These are phyloP conservation scores for Krasilnikovozyma curviuscula DNA, from an alignment of 768 basidiomycete species.

Conservation along the genomic window DNA sequence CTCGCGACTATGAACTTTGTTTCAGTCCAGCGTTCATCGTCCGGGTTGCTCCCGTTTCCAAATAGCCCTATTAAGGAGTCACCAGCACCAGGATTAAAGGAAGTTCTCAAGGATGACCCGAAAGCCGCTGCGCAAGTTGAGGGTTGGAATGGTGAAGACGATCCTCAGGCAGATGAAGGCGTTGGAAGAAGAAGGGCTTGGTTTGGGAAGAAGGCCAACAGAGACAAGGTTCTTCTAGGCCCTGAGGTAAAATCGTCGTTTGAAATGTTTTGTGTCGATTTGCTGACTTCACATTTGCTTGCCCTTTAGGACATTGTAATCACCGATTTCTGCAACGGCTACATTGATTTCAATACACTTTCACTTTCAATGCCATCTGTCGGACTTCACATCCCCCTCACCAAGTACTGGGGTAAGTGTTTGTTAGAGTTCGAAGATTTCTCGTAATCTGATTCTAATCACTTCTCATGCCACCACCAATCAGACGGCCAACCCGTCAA, in stretches of 20 bases:
- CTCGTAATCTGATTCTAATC: not conserved
- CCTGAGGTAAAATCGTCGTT: too few relatives aligned
- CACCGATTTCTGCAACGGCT: conserved; percentile 8
- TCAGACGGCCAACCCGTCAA: not conserved
- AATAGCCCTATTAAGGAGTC: not conserved
- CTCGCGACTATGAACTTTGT: conserved; percentile 3
- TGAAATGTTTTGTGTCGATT: too few relatives aligned
- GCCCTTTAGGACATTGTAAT: not conserved
- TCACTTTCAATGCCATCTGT: conserved; percentile 6
- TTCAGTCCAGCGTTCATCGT: not conserved
- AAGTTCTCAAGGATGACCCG: conserved; percentile 2
- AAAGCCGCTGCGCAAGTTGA: not conserved
- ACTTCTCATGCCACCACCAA: not conserved
- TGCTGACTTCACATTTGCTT: too few relatives aligned
- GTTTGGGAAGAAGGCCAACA: too few relatives aligned
- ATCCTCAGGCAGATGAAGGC: not conserved
- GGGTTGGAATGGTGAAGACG: not conserved
- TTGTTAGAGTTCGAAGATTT: not conserved
- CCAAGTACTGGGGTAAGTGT: conserved; percentile 8
- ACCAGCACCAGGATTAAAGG: too few relatives aligned
- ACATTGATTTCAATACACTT: conserved; percentile 9
- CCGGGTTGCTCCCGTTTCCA: not conserved
- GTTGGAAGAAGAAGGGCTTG: too few relatives aligned
- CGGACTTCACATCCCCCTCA: conserved; percentile 7
- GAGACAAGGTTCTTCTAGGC: too few relatives aligned